phyloP scores from a whole-genome alignment of 306 rosid species.

The Amphicarpaea edgeworthii region DNA sequence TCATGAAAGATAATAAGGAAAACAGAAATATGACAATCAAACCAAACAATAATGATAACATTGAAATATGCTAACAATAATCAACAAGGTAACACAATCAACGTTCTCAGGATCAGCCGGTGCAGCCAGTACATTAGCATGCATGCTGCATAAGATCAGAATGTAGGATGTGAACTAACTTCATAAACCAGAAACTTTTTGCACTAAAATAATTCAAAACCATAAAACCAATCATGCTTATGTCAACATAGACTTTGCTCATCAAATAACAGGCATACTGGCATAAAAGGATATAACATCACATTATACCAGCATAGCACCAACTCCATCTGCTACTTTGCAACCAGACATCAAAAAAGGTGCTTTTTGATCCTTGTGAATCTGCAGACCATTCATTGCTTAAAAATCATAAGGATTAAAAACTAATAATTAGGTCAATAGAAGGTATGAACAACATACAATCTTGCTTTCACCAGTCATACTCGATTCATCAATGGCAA shows the following conservation, averaged over 20 bases:
- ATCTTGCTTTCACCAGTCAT: constrained; percentile 99
- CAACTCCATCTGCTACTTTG: constrained; percentile 98
- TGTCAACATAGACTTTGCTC: constrained; percentile 1
- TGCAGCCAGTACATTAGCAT: not conserved
- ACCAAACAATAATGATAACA: not conserved
- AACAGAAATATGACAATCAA: not conserved
- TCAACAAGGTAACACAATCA: not conserved
- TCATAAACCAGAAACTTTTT: constrained; percentile 24
- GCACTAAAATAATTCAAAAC: constrained; percentile 28
- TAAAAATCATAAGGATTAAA: constrained; percentile 45
- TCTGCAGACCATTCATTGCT: constrained; percentile 61
- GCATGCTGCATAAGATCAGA: constrained; percentile 11
- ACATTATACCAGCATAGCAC: constrained; percentile 84
- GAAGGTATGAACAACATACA: constrained; percentile 61
- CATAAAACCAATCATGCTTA: constrained; percentile 11
- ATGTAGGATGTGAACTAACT: constrained; percentile 20
- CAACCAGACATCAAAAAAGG: constrained; percentile 99
- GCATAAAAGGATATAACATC: constrained; percentile 31
- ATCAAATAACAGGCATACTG: constrained; percentile 25
- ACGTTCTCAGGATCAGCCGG: not conserved
- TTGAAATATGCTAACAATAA: not conserved
- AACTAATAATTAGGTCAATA: constrained; percentile 25
- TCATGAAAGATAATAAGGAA: not conserved
- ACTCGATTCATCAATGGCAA: constrained; percentile 95
- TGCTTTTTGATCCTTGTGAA: constrained; percentile 79